These are phyloP conservation scores for Pyrenopolyporus hunteri DNA, from an alignment of 495 filamentous ascomycete genomes.

Conservation along the genomic window DNA sequence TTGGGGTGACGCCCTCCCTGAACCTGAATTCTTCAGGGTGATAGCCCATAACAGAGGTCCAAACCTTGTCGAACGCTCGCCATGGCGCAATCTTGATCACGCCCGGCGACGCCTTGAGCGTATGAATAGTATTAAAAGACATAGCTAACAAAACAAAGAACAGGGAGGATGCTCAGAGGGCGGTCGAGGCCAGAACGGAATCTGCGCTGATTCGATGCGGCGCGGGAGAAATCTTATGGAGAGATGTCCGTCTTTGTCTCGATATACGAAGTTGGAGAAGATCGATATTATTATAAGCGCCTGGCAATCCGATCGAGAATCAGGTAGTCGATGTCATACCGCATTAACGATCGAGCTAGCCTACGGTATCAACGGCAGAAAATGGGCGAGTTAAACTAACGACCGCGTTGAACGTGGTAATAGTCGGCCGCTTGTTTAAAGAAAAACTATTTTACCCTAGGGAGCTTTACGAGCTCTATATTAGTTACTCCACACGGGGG, in stretches of 20 bases:
- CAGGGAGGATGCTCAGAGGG: background rate
- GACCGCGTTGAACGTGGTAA: constrained; percentile 1
- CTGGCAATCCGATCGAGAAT: background rate
- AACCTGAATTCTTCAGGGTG: constrained; percentile 72
- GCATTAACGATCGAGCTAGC: constrained; percentile 15
- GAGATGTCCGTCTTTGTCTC: background rate
- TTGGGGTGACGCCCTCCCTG: constrained; percentile 64
- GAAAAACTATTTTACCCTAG: background rate
- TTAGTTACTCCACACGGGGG: constrained; percentile 17
- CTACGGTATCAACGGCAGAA: constrained; percentile 5
- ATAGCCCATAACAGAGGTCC: constrained; percentile 71
- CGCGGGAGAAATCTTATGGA: background rate
- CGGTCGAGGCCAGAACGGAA: background rate
- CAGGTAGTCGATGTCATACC: constrained; percentile 26
- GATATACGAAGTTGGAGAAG: constrained; percentile 6
- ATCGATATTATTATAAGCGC: constrained; percentile 29
- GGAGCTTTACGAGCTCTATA: constrained; percentile 21
- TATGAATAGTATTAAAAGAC: constrained; percentile 27
- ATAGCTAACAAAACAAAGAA: constrained; percentile 25
- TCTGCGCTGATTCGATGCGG: background rate
- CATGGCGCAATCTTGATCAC: constrained; percentile 80
- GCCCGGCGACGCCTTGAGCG: constrained; percentile 12
- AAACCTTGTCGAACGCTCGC: constrained; percentile 88
- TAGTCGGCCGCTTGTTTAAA: constrained; percentile 9
- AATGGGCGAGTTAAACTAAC: background rate